Evolutionary conservation across 345 rosid species (phyloP).

Genomic region (Conringia planisiliqua): DNA sequence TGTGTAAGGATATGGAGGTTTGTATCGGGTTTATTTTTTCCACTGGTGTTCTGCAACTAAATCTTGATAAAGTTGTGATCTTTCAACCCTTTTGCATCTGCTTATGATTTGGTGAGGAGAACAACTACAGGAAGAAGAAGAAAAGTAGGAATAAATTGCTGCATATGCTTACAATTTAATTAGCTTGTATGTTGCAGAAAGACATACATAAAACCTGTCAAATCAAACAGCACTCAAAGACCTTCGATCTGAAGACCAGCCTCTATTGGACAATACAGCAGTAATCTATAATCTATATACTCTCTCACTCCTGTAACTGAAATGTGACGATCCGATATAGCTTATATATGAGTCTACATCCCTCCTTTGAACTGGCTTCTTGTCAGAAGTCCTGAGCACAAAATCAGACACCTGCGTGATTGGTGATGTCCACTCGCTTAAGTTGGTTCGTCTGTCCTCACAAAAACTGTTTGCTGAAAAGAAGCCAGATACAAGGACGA

Average conservation of each 20-base stretch:
- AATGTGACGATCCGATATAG: conserved; percentile 1
- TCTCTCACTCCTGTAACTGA: conserved; percentile 23
- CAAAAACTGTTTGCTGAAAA: conserved; percentile 15
- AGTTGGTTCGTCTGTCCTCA: conserved; percentile 15
- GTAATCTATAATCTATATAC: conserved; percentile 14
- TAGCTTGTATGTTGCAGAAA: conserved; percentile 20
- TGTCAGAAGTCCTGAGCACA: conserved; percentile 18
- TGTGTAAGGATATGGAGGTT: conserved; percentile 18
- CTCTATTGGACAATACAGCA: conserved; percentile 20
- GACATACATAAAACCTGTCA: conserved; percentile 25
- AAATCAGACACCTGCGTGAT: conserved; percentile 8
- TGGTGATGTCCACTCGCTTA: conserved; percentile 19
- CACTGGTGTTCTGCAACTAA: conserved; percentile 17
- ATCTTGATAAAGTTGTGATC: conserved; percentile 23
- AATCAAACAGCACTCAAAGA: conserved; percentile 29
- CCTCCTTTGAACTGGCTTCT: conserved; percentile 4
- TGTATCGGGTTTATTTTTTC: neutral
- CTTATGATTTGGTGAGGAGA: neutral
- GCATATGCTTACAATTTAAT: conserved; percentile 17
- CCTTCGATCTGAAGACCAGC: conserved; percentile 10
- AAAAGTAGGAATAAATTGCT: neutral
- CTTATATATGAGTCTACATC: conserved; percentile 17
- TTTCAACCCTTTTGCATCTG: conserved; percentile 18
- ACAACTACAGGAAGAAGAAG: neutral
- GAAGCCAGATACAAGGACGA: conserved; percentile 21